Evolutionary conservation across 257 asterid species (phyloP).

Genomic region (Jaltomata sinuosa): DNA sequence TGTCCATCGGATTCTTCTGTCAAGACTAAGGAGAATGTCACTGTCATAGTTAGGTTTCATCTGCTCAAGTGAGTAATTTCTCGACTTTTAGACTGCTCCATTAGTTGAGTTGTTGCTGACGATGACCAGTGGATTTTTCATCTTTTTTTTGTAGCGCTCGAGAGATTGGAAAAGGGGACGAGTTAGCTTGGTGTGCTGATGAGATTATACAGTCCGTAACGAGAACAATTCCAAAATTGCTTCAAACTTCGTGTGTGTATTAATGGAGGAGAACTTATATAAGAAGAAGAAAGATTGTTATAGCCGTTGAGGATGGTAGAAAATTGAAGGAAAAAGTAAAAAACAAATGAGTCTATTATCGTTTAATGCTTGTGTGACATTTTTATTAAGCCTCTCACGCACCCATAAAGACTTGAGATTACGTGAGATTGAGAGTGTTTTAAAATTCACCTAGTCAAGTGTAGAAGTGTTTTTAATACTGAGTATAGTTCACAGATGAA

Average conservation of each 20-base stretch:
- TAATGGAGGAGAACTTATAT: no score
- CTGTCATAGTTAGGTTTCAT: slow-evolving; percentile 79
- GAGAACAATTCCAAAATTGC: slow-evolving; percentile 53
- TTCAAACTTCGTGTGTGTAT: neutral
- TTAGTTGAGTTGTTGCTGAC: neutral
- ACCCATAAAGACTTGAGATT: no score
- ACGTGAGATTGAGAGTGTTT: no score
- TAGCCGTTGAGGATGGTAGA: no score
- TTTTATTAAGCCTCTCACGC: no score
- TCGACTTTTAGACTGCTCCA: neutral
- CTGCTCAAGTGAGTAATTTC: slow-evolving; percentile 55
- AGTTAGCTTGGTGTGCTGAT: slow-evolving; percentile 80
- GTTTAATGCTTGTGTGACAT: no score
- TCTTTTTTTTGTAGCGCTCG: slow-evolving; percentile 40
- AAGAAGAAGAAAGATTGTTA: no score
- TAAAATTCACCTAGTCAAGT: no score
- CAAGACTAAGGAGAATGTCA: slow-evolving; percentile 58
- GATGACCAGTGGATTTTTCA: neutral
- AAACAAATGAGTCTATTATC: no score
- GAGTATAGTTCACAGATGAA: no score
- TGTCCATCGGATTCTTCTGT: slow-evolving; percentile 16
- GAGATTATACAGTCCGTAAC: slow-evolving; percentile 59
- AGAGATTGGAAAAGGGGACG: slow-evolving; percentile 76
- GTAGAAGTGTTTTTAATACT: no score
- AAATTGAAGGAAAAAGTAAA: no score